These are phyloP conservation scores for Dionaea muscipula DNA, from an alignment of 179 eudicot species.

Conservation along the genomic window DNA sequence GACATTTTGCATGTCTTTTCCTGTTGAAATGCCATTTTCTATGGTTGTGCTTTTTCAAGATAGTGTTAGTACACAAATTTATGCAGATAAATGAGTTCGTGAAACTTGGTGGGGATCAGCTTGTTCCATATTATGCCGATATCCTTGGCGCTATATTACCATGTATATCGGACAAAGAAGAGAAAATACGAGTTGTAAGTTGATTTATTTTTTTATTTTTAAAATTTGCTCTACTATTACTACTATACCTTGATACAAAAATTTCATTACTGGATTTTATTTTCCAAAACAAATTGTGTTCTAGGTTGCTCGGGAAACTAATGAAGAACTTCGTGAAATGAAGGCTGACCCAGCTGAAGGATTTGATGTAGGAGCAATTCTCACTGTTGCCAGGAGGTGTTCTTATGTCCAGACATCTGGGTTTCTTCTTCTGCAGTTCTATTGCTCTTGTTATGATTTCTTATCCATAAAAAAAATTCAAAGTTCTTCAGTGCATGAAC, in stretches of 20 bases:
- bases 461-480: neutral
- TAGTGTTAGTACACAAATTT: constrained; percentile 6
- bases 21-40: neutral
- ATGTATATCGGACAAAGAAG: constrained; percentile 94
- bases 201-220: constrained; percentile 5
- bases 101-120: constrained; percentile 94
- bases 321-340: constrained; percentile 80
- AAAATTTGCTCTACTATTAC: neutral
- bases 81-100: constrained; percentile 94
- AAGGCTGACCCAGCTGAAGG: constrained; percentile 77
- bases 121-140: constrained; percentile 92
- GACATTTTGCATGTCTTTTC: neutral
- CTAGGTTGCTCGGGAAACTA: constrained; percentile 94
- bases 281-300: neutral
- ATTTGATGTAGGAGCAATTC: constrained; percentile 80
- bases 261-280: neutral
- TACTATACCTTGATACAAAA: neutral
- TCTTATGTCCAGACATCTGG: constrained; percentile 8
- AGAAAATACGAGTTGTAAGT: constrained; percentile 90
- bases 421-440: neutral
- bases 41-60: neutral
- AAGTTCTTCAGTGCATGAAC: neutral
- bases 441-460: neutral
- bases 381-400: constrained; percentile 85
- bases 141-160: constrained; percentile 92